These are phyloP conservation scores for Wickerhamiella siamensis DNA, from an alignment of 805 yeast species.

Conservation along the genomic window DNA sequence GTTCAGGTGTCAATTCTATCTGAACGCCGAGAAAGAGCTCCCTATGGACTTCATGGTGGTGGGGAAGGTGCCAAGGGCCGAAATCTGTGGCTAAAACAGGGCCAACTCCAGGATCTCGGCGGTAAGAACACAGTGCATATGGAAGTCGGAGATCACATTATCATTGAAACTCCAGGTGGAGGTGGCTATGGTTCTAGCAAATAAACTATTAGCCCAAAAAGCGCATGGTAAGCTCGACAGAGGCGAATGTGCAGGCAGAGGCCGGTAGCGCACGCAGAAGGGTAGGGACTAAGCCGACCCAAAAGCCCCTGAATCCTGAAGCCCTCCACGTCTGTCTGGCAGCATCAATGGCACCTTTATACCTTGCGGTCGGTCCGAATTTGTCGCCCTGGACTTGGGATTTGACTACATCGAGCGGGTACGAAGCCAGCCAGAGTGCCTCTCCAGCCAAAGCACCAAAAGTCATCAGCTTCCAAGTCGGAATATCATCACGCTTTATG, in stretches of 20 bases:
- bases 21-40: slow-evolving; percentile 74
- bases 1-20: slow-evolving; percentile 68
- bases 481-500: slow-evolving; percentile 31
- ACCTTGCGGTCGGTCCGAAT: slow-evolving; percentile 24
- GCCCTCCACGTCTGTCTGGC: slow-evolving; percentile 30
- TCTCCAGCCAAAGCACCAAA: slow-evolving; percentile 59
- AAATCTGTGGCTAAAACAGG: slow-evolving; percentile 31
- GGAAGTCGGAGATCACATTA: slow-evolving; percentile 47
- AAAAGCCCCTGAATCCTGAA: slow-evolving; percentile 37
- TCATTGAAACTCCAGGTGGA: slow-evolving; percentile 72
- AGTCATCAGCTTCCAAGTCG: slow-evolving; percentile 40
- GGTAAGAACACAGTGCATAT: slow-evolving; percentile 55
- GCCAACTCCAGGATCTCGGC: slow-evolving; percentile 34
- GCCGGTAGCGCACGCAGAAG: slow-evolving; percentile 49
- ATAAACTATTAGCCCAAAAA: slow-evolving; percentile 18
- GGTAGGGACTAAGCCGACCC: slow-evolving; percentile 44
- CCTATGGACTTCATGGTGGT: slow-evolving; percentile 82
- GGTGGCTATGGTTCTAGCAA: slow-evolving; percentile 53
- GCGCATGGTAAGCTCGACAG: slow-evolving; percentile 55
- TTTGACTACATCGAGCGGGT: slow-evolving; percentile 54
- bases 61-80: slow-evolving; percentile 58
- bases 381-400: slow-evolving; percentile 43
- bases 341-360: slow-evolving; percentile 30
- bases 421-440: slow-evolving; percentile 53
- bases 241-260: slow-evolving; percentile 65